These are phyloP conservation scores for Xylariaceae sp. DNA, from an alignment of 2,329 filamentous ascomycete genomes.

Conservation along the genomic window DNA sequence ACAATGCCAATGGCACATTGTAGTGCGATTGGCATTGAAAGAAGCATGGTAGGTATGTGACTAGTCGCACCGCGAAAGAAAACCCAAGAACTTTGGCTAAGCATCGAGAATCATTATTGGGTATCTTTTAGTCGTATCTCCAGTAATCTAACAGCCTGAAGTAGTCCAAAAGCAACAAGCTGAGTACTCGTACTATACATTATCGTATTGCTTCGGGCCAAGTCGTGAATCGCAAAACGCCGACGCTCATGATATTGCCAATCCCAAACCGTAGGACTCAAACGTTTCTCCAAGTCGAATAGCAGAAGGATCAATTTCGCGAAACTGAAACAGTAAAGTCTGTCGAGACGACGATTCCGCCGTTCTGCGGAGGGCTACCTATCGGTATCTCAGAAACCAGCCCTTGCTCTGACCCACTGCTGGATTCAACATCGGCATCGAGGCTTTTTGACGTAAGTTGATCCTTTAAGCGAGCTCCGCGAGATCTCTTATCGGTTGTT, in stretches of 20 bases:
- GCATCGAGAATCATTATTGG: not conserved
- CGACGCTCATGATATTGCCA: not conserved
- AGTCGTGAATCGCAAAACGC: not conserved
- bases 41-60: not conserved
- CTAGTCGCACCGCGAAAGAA: too few relatives aligned
- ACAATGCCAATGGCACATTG: too few relatives aligned
- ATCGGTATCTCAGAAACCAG: conserved; percentile 4
- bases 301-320: conserved; percentile 3
- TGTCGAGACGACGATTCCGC: conserved; percentile 18
- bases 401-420: conserved; percentile 9
- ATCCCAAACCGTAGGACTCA: not conserved
- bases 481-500: conserved; percentile 1
- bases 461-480: not conserved
- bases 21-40: too few relatives aligned
- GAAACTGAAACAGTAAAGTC: conserved; percentile 16
- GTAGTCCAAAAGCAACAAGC: not conserved
- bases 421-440: conserved; percentile 13
- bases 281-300: not conserved
- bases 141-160: conserved; percentile 3
- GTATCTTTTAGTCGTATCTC: not conserved
- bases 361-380: not conserved
- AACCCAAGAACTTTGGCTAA: too few relatives aligned
- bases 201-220: conserved; percentile 1
- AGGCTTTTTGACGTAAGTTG: conserved; percentile 5
- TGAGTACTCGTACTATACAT: conserved; percentile 11